Conservation (phyloP, 2,329 filamentous ascomycete genomes). For the Parasarocladium wereldwijsianum region DNA sequence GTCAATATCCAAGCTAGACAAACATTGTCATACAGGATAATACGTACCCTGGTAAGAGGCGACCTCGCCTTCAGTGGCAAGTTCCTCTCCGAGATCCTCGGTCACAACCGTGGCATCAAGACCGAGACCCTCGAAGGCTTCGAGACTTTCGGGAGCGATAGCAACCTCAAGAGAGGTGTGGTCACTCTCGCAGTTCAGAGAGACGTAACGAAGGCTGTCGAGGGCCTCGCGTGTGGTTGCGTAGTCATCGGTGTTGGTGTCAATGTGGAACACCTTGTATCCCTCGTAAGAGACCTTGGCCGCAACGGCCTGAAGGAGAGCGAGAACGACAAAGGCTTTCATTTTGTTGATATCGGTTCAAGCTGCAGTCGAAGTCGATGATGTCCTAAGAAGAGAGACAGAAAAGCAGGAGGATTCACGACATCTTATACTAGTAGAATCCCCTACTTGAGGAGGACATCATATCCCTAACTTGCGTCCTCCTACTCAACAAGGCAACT, state of each 20-base stretch:
- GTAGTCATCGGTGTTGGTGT: slow-evolving; percentile 7
- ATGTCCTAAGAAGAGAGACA: too few relatives aligned
- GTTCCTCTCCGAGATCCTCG: slow-evolving; percentile 12
- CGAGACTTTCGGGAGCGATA: slow-evolving; percentile 11
- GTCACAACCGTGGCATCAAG: slow-evolving; percentile 10
- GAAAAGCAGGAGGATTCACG: too few relatives aligned
- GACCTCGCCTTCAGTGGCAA: slow-evolving; percentile 11
- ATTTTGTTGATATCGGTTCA: too few relatives aligned
- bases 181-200: slow-evolving; percentile 11
- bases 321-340: slow-evolving; percentile 3
- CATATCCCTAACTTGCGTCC: too few relatives aligned
- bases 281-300: slow-evolving; percentile 11
- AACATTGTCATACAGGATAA: too few relatives aligned
- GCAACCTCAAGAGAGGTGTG: slow-evolving; percentile 12
- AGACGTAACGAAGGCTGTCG: slow-evolving; percentile 9
- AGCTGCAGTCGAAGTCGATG: too few relatives aligned
- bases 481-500: too few relatives aligned
- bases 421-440: too few relatives aligned
- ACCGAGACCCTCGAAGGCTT: slow-evolving; percentile 10
- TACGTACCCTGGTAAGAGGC: slow-evolving; percentile 7
- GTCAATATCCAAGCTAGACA: too few relatives aligned
- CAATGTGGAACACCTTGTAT: slow-evolving; percentile 13
- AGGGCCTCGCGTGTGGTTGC: slow-evolving; percentile 8
- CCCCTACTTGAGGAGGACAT: too few relatives aligned
- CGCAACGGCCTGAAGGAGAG: slow-evolving; percentile 4